Conservation (phyloP, 306 rosid species). For the Canavalia gladiata region DNA sequence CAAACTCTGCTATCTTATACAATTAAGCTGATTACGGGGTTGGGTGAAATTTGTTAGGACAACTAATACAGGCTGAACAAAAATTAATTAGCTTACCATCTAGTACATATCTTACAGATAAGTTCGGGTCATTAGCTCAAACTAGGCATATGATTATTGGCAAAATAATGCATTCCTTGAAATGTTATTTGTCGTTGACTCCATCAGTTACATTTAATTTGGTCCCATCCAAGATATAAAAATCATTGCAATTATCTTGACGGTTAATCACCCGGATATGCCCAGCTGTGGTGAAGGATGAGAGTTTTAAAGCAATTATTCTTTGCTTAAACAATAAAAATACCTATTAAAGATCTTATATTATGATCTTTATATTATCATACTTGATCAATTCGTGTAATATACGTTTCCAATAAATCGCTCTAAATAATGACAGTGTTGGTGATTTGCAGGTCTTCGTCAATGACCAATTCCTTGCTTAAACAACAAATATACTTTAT, state of each 20-base stretch:
- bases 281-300: neutral
- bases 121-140: neutral
- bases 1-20: neutral
- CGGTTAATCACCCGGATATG: neutral
- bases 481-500: neutral
- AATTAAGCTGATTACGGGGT: neutral
- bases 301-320: neutral
- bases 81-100: too few relatives aligned
- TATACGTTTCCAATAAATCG: too few relatives aligned
- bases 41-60: neutral
- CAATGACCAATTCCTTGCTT: constrained; percentile 66
- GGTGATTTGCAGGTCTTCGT: constrained; percentile 63
- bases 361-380: too few relatives aligned
- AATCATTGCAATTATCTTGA: neutral
- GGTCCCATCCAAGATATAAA: too few relatives aligned
- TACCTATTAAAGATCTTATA: neutral
- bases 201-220: too few relatives aligned
- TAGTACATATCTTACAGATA: too few relatives aligned
- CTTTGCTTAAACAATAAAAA: neutral
- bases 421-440: neutral
- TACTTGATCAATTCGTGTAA: too few relatives aligned
- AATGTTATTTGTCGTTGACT: neutral
- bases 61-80: neutral
- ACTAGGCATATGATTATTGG: neutral
- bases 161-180: neutral